Percentiles rank a stretch among this genome's conserved stretches.
Conservation (phyloP, 768 basidiomycete species). For the Chiua virens region DNA sequence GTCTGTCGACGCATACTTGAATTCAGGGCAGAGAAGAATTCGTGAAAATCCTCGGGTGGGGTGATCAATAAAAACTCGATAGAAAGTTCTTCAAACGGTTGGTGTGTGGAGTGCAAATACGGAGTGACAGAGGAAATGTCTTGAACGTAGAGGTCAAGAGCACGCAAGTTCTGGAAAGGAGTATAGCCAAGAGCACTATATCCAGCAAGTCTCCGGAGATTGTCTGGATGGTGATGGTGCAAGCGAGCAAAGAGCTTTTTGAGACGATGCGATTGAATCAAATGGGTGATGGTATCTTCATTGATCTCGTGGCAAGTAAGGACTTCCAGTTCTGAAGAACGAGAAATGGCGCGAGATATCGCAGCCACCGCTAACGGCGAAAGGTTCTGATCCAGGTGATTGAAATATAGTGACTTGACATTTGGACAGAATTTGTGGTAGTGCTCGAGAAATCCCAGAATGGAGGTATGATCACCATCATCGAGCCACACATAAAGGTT, state of each 20-base stretch:
- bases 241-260: not conserved
- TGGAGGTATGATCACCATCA: not conserved
- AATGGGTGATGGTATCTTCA: conserved; percentile 1
- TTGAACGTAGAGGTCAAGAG: not conserved
- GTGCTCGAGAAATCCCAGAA: conserved; percentile 2
- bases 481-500: no score
- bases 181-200: not conserved
- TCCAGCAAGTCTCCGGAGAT: not conserved
- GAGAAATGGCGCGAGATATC: conserved; percentile 6
- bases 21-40: not conserved
- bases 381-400: no score
- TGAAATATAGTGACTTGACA: conserved; percentile 3
- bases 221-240: not conserved
- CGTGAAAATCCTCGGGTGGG: not conserved
- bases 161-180: conserved; percentile 8
- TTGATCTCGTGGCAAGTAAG: not conserved
- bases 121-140: conserved; percentile 8
- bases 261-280: not conserved
- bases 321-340: not conserved
- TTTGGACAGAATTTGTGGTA: conserved; percentile 5
- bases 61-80: not conserved
- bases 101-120: conserved; percentile 3
- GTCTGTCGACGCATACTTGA: no score
- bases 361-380: not conserved
- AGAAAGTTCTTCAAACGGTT: conserved; percentile 3